Evolutionary conservation across 305 asterid species (phyloP).

Genomic region (Solanum hybrid): DNA sequence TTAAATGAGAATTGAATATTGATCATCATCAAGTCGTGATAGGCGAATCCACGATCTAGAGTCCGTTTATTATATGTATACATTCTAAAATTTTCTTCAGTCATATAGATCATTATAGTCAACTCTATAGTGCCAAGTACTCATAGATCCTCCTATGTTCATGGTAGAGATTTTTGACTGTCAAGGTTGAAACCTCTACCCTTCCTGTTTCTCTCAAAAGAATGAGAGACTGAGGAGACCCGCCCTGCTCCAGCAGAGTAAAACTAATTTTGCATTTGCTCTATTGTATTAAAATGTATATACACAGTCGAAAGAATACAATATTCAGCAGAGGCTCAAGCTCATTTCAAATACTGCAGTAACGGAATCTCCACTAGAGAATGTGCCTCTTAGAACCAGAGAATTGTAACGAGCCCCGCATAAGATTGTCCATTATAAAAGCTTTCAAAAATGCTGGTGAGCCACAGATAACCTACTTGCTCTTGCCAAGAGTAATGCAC

Average conservation of each 20-base stretch:
- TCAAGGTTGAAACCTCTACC: background rate
- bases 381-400: background rate
- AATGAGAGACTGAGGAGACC: no score
- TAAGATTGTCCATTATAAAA: background rate
- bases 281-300: background rate
- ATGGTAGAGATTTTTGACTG: background rate
- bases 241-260: background rate
- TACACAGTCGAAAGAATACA: conserved; percentile 12
- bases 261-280: background rate
- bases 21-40: background rate
- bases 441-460: conserved; percentile 19
- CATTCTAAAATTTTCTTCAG: background rate
- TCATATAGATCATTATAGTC: background rate
- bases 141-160: background rate
- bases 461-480: background rate
- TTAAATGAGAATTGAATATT: background rate
- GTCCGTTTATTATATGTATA: background rate
- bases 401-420: conserved; percentile 14
- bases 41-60: background rate
- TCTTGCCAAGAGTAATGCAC: conserved; percentile 12
- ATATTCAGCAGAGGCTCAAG: background rate
- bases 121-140: background rate
- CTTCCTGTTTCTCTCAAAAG: background rate
- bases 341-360: background rate
- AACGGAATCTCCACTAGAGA: background rate